Conservation (phyloP, 2,329 filamentous ascomycete species). For the Boeremia exigua region DNA sequence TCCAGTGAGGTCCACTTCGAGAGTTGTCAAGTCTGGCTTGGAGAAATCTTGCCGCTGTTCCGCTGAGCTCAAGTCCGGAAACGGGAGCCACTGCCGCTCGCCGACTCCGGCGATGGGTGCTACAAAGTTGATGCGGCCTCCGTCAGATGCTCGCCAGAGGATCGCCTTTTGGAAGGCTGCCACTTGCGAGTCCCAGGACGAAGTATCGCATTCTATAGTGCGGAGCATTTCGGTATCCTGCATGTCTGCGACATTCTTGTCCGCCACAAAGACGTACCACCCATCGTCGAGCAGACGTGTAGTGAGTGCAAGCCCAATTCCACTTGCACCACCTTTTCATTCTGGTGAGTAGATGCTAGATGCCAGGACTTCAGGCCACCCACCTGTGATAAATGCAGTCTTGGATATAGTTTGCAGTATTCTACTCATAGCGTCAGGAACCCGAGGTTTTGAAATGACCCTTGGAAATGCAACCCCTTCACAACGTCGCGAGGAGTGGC, state of each 20-base stretch:
- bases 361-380: background rate
- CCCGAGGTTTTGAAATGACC: background rate
- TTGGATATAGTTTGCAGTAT: background rate
- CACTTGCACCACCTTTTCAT: slow-evolving; percentile 32
- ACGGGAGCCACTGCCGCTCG: slow-evolving; percentile 47
- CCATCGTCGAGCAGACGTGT: slow-evolving; percentile 36
- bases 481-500: too few species aligned
- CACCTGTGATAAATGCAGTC: slow-evolving; percentile 11
- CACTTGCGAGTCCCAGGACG: slow-evolving; percentile 48
- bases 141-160: slow-evolving; percentile 28
- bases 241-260: slow-evolving; percentile 38
- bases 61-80: slow-evolving; percentile 24
- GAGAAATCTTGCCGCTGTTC: slow-evolving; percentile 31
- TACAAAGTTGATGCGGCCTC: slow-evolving; percentile 50
- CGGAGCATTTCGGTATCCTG: slow-evolving; percentile 20
- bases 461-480: too few species aligned
- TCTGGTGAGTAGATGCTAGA: background rate
- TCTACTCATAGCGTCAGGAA: background rate
- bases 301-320: slow-evolving; percentile 45
- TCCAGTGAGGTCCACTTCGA: slow-evolving; percentile 53
- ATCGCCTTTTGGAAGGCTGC: slow-evolving; percentile 47
- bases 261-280: slow-evolving; percentile 59
- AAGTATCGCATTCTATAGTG: slow-evolving; percentile 41
- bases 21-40: slow-evolving; percentile 48
- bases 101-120: slow-evolving; percentile 52